phyloP scores from a whole-genome alignment of 73 alveolate species.

The Paramecium primaurelia region DNA sequence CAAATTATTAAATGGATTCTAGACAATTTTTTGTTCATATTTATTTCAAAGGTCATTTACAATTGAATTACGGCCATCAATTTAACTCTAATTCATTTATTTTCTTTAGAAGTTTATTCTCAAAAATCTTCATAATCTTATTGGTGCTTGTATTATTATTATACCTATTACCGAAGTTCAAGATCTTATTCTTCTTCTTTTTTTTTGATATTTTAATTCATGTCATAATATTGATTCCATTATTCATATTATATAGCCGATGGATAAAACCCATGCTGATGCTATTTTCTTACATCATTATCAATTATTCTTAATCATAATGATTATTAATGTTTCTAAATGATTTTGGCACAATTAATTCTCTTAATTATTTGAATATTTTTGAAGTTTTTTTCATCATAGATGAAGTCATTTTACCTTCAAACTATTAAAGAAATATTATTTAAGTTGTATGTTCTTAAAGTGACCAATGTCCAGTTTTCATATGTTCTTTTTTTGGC shows the following conservation, averaged over 20 bases:
- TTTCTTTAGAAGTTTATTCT: not conserved
- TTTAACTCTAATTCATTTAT: not conserved
- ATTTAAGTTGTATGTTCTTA: not conserved
- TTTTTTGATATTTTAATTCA: not conserved
- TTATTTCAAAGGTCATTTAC: not conserved
- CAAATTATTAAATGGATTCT: not conserved
- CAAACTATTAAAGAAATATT: not conserved
- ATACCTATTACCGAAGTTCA: not conserved
- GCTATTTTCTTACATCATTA: not conserved
- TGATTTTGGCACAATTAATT: not conserved
- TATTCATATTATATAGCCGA: not conserved
- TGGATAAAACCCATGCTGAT: not conserved
- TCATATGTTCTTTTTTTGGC: slow-evolving; percentile 6
- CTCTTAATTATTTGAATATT: slow-evolving; percentile 23
- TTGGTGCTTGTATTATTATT: not conserved
- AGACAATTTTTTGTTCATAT: not conserved
- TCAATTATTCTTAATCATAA: not conserved
- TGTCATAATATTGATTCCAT: not conserved
- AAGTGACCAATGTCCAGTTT: slow-evolving; percentile 13
- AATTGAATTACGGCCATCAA: not conserved
- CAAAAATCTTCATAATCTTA: not conserved
- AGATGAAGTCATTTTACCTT: not conserved
- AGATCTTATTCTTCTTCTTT: not conserved
- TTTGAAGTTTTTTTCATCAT: slow-evolving; percentile 40
- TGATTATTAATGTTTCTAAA: not conserved